Evolutionary conservation across 495 filamentous ascomycete genomes (phyloP), one percentile per base, ranked within the genome.

Genomic region (Trichodelitschia bisporula): DNA sequence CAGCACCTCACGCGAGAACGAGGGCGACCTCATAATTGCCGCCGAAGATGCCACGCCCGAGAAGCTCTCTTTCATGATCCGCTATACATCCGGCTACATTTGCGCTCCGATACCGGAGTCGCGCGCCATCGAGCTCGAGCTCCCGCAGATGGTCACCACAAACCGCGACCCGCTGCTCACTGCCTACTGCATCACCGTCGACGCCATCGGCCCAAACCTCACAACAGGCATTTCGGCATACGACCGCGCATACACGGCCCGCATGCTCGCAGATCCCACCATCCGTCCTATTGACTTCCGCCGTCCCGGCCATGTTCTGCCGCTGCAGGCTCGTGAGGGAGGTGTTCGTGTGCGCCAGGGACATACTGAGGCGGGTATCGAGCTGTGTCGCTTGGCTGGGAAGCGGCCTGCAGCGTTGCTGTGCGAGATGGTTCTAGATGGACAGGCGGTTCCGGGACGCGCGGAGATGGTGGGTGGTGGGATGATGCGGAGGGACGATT

Each of bases 1-100:
- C 54, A 72, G 73, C 35, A 65, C 73, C 28, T 62, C 69, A 33
- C 83, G 86, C 45, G 89, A 97, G 49, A 95, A 95, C 53, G 89
- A 97, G 60, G 89, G 80, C 42, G 86, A 97, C 55, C 70, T 97
- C 16, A 90, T 97, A 49, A 84, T 93, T 43, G 78, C 89, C 30
- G 89, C 82, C 15, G 60, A 79, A 19, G 62, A 76, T 38, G 57
- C 93, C 42, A 93, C 84, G 14, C 59, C 78, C 11, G 63, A 76
- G 30, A 82, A 95, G 50, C 82, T 83, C 76, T 80, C 80, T 35
- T 95, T 93, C 53, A 68, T 97, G 62, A 66, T 97, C 40, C 77
- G 82, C 17, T 66, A 91, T 39, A 39, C 32, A 23, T 91, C 80
- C 9, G 86, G 86, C 39, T 62, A 80, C 29, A 72, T 97, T 57